A percentile compares a stretch with the other conserved stretches of the same genome.
phyloP scores from a whole-genome alignment of 177 flowering plant genomes.

The Vitis hybrid region DNA sequence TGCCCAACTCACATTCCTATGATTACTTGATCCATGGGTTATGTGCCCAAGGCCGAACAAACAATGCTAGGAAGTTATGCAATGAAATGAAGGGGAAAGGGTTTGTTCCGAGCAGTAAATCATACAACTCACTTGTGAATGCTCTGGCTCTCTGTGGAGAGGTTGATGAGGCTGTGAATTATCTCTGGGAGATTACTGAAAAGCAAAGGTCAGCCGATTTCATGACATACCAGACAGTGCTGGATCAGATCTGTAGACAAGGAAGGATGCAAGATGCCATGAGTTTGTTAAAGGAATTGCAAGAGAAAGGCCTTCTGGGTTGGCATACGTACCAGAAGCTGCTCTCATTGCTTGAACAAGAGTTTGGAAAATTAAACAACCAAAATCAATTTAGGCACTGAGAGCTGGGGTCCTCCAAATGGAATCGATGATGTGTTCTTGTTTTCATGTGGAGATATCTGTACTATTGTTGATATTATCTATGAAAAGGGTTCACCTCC shows the following conservation, averaged over 20 bases:
- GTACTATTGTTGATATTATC: too few relatives aligned
- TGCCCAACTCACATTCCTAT: conserved; percentile 66
- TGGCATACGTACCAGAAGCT: conserved; percentile 56
- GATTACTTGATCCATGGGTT: conserved; percentile 81
- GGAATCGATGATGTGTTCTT: too few relatives aligned
- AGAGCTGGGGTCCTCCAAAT: too few relatives aligned
- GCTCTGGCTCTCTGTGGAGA: conserved; percentile 81
- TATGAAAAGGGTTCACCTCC: too few relatives aligned
- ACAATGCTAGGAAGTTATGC: conserved; percentile 68
- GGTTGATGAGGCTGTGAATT: conserved; percentile 66
- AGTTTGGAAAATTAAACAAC: conserved; percentile 23
- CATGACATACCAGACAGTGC: conserved; percentile 67
- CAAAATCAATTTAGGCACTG: conserved; percentile 16
- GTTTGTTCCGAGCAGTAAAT: conserved; percentile 63
- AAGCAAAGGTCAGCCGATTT: conserved; percentile 49
- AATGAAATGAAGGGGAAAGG: conserved; percentile 69
- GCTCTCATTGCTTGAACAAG: conserved; percentile 49
- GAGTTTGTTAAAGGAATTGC: conserved; percentile 57
- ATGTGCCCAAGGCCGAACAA: conserved; percentile 83
- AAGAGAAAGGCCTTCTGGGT: conserved; percentile 60
- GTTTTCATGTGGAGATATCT: too few relatives aligned
- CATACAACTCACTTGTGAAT: conserved; percentile 83
- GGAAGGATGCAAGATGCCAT: conserved; percentile 50
- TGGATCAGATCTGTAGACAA: conserved; percentile 66
- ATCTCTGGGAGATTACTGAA: conserved; percentile 77